Conservation (phyloP, 306 rosid species). For the Dryas octopetala region DNA sequence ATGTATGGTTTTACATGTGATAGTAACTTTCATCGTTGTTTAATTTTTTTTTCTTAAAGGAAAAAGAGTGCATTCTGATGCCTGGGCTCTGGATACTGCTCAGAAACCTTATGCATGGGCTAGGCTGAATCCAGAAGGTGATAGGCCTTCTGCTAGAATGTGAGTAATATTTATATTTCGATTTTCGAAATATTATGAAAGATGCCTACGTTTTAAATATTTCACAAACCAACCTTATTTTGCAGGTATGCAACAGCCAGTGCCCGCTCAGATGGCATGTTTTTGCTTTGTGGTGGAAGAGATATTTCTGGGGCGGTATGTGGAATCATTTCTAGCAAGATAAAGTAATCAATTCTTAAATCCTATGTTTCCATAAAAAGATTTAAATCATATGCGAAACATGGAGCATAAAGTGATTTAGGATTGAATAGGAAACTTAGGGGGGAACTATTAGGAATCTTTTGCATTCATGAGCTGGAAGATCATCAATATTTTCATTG, state of each 20-base stretch:
- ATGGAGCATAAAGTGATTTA: neutral
- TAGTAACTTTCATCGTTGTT: conserved; percentile 3
- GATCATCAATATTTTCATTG: neutral
- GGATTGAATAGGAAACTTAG: neutral
- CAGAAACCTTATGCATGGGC: conserved; percentile 97
- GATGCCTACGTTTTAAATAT: conserved; percentile 18
- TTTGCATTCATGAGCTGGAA: neutral
- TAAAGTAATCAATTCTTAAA: neutral
- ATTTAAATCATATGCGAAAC: neutral
- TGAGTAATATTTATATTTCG: conserved; percentile 46
- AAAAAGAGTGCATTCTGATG: conserved; percentile 85
- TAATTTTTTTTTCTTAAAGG: conserved; percentile 45
- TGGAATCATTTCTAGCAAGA: conserved; percentile 24
- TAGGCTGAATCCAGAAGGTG: conserved; percentile 92
- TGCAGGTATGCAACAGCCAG: conserved; percentile 99
- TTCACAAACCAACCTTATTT: conserved; percentile 32
- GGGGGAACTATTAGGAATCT: neutral
- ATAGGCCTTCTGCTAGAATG: conserved; percentile 98
- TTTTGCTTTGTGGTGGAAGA: conserved; percentile 98
- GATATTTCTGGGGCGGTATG: conserved; percentile 90
- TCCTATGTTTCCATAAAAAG: no score
- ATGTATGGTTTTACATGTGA: conserved; percentile 14
- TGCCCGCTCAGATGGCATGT: conserved; percentile 99
- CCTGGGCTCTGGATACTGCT: conserved; percentile 97
- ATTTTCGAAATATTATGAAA: conserved; percentile 13